Evolutionary conservation across 208 protist species (phyloP), one percentile per base, ranked within the genome.

Genomic region (Leishmania arabica): DNA sequence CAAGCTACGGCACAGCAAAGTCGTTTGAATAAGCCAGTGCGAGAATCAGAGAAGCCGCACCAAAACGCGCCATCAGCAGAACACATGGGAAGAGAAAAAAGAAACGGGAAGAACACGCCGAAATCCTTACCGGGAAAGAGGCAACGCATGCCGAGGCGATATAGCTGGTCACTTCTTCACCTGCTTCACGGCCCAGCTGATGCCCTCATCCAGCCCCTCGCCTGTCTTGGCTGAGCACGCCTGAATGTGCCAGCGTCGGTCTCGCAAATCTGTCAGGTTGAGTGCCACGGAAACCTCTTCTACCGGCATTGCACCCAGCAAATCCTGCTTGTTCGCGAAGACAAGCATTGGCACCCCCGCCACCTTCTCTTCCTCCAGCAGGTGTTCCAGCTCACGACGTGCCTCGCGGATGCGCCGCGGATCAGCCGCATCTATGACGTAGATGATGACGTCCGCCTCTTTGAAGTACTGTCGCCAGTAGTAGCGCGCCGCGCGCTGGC

Each of bases 401-500:
- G 96, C 93, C 89, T 99, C 98, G 24, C 93, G 90, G 37, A 99
- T 84, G 21, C 99, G 90, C 40, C 82, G 72, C 54, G 81, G 81
- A 76, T 99, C 97, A 6, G 96, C 88, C 24, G 89, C 86, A 86
- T 99, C 99, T 21, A 99, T 85, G 64, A 99, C 98, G 84, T 98
- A 99, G 40, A 98, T 89, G 68, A 99, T 71, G 0, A 91, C 93
- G 84, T 99, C 97, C 1, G 96, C 97, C 51, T 98, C 91, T 27
- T 93, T 90, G 87, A 98, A 99, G 84, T 99, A 99, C 88, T 99
- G 98, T 49, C 97, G 80, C 98, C 99, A 99, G 92, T 99, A 99
- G 49, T 95, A 93, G 7, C 99, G 93, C 58, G 99, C 97, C 42
- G 90, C 90, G 27, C 91, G 90, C 84, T 99, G 98, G 17, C 98